Percentiles rank a stretch among this genome's conserved stretches.
These are phyloP conservation scores for Pythium sukuiense DNA, from an alignment of 352 stramenopile species.

Conservation along the genomic window DNA sequence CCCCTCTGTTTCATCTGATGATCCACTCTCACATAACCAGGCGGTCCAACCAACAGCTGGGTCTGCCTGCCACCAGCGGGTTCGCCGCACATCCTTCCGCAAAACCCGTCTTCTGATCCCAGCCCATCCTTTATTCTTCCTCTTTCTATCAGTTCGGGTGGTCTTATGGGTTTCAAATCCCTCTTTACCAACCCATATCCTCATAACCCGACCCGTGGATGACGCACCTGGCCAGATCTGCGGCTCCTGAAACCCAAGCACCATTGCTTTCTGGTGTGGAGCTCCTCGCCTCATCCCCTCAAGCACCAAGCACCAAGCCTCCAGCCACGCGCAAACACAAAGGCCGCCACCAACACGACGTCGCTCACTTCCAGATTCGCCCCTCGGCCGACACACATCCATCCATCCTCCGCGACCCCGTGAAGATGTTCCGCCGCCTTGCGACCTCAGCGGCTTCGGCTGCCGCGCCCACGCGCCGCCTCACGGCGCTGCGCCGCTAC, in stretches of 20 bases:
- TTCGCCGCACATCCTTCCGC: neutral
- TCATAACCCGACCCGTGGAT: neutral
- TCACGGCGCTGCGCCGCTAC: slow-evolving; percentile 21
- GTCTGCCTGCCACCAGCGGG: neutral
- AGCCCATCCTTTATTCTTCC: neutral
- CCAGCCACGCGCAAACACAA: slow-evolving; percentile 9
- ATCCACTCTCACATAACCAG: neutral
- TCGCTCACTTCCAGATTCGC: slow-evolving; percentile 24
- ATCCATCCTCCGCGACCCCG: neutral
- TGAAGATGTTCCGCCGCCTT: slow-evolving; percentile 25
- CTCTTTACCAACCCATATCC: neutral
- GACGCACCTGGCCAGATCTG: slow-evolving; percentile 8
- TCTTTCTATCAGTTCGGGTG: neutral
- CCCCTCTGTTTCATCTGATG: slow-evolving; percentile 3
- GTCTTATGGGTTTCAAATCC: neutral
- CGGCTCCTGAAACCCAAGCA: slow-evolving; percentile 26
- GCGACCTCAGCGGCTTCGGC: slow-evolving; percentile 12
- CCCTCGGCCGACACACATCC: neutral
- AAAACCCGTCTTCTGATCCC: neutral
- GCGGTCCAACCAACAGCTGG: neutral
- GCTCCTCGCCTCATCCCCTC: neutral
- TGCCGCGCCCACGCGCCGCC: slow-evolving; percentile 4
- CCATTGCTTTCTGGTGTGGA: slow-evolving; percentile 12
- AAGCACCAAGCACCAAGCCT: slow-evolving; percentile 9
- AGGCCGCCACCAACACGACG: neutral